Conservation (phyloP, 2,329 filamentous ascomycete species). For the Nemania diffusa region DNA sequence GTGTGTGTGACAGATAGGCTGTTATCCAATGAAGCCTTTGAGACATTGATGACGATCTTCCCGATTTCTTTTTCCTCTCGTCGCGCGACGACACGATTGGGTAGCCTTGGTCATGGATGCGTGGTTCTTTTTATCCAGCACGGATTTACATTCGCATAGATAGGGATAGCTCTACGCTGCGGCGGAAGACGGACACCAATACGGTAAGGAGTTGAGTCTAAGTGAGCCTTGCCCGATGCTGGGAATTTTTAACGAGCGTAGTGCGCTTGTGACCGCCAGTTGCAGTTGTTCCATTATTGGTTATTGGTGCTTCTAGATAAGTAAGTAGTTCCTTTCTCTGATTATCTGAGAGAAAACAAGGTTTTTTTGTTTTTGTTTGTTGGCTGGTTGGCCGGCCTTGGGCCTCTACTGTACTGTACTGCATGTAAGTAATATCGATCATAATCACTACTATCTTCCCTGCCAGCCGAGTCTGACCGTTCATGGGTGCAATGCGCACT, state of each 20-base stretch:
- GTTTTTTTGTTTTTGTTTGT: too few species aligned
- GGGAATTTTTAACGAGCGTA: constrained; percentile 40
- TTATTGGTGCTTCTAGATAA: not conserved
- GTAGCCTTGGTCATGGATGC: constrained; percentile 32
- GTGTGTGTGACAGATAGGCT: constrained; percentile 25
- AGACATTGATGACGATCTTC: constrained; percentile 33
- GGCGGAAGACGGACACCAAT: constrained; percentile 27
- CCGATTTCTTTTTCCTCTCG: constrained; percentile 31
- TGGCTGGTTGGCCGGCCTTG: constrained; percentile 6
- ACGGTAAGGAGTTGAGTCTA: constrained; percentile 22
- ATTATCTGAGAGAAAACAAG: too few species aligned
- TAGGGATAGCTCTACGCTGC: constrained; percentile 23
- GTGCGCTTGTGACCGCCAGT: constrained; percentile 21
- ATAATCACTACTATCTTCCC: not conserved
- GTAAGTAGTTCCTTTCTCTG: too few species aligned
- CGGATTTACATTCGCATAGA: constrained; percentile 14
- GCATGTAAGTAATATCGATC: not conserved
- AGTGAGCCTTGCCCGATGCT: constrained; percentile 39
- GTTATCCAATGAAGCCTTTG: constrained; percentile 32
- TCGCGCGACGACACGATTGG: constrained; percentile 25
- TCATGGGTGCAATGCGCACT: not conserved
- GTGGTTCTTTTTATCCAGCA: constrained; percentile 36
- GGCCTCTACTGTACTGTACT: not conserved
- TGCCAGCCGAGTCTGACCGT: constrained; percentile 3
- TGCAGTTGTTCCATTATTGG: constrained; percentile 1